Evolutionary conservation across 2,329 filamentous ascomycete genomes (phyloP).

Genomic region (Pseudogymnoascus sp.): DNA sequence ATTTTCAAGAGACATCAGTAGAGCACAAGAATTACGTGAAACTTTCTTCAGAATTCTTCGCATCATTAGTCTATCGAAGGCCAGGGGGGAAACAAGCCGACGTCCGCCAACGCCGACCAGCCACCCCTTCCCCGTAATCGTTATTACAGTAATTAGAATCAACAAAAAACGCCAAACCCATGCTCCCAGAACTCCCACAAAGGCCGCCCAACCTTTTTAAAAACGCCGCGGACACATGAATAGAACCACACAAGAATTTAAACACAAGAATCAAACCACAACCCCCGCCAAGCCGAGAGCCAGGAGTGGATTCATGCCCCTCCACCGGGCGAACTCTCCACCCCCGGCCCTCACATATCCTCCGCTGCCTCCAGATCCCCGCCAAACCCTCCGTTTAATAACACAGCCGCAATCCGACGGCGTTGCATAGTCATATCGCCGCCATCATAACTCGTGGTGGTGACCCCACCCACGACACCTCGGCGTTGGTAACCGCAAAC

Average conservation of each 20-base stretch:
- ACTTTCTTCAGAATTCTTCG: background rate
- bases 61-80: conserved; percentile 1
- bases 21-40: background rate
- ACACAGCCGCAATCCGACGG: conserved; percentile 54
- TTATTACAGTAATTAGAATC: background rate
- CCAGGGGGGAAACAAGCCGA: background rate
- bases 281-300: background rate
- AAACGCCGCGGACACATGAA: background rate
- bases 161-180: background rate
- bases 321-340: background rate
- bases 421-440: conserved; percentile 54
- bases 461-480: conserved; percentile 41
- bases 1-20: background rate
- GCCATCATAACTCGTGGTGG: conserved; percentile 40
- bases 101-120: background rate
- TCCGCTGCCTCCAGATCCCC: conserved; percentile 26
- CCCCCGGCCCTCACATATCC: background rate
- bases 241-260: background rate
- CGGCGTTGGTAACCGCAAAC: conserved; percentile 66
- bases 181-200: background rate
- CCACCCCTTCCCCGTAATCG: background rate
- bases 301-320: background rate
- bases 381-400: conserved; percentile 61
- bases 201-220: background rate
- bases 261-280: background rate